These are phyloP conservation scores for Saitozyma sp. DNA, from an alignment of 768 basidiomycete species.

Conservation along the genomic window DNA sequence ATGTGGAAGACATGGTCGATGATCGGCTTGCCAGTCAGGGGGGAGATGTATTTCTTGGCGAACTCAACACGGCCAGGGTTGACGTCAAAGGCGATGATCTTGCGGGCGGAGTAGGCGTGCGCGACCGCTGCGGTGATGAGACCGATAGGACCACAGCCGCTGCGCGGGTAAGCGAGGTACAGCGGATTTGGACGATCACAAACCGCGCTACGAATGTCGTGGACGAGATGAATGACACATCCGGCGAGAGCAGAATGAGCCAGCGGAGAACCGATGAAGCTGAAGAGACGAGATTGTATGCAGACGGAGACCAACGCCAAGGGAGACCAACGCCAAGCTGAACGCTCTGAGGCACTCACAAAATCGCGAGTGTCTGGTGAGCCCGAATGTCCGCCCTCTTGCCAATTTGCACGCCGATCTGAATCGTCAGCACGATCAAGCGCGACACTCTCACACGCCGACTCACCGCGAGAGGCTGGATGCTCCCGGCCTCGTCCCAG, in stretches of 20 bases:
- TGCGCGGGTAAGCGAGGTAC: slow-evolving; percentile 7
- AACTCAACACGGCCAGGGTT: slow-evolving; percentile 40
- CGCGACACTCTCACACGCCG: too few relatives aligned
- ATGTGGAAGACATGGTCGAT: slow-evolving; percentile 47
- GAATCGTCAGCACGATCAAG: slow-evolving; percentile 1
- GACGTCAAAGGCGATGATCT: slow-evolving; percentile 46
- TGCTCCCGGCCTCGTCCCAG: slow-evolving; percentile 44
- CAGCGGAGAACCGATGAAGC: too few relatives aligned
- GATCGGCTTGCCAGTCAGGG: slow-evolving; percentile 45
- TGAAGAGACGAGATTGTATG: too few relatives aligned
- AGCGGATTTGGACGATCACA: not conserved
- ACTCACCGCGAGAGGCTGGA: slow-evolving; percentile 47
- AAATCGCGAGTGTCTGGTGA: slow-evolving; percentile 43
- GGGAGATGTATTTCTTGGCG: slow-evolving; percentile 46
- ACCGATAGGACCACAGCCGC: slow-evolving; percentile 47
- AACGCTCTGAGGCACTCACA: slow-evolving; percentile 20
- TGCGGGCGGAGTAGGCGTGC: slow-evolving; percentile 43
- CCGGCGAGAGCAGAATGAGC: too few relatives aligned
- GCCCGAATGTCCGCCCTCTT: slow-evolving; percentile 38
- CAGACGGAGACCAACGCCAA: not conserved
- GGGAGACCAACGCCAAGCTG: not conserved
- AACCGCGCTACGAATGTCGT: too few relatives aligned
- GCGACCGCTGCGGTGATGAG: slow-evolving; percentile 47
- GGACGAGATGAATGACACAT: too few relatives aligned
- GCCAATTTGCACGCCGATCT: slow-evolving; percentile 47